Conservation (phyloP, 1,139 yeast species). For the Zygoascus hellenicus region DNA sequence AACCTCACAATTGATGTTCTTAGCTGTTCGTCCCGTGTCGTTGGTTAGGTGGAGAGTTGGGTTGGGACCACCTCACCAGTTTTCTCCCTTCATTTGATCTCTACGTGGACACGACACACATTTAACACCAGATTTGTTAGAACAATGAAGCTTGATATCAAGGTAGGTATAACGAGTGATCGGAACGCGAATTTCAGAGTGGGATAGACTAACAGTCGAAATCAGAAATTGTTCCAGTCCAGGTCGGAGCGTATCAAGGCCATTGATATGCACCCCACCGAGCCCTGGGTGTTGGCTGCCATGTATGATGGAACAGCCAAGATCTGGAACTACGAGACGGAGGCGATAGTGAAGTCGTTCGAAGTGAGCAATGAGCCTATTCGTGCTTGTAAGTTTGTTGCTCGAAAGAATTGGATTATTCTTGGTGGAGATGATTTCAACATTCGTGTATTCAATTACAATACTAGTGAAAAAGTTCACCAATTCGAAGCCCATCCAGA, state of each 20-base stretch:
- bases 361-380: constrained; percentile 95
- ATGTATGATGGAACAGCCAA: constrained; percentile 73
- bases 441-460: constrained; percentile 86
- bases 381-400: constrained; percentile 90
- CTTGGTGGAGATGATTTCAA: constrained; percentile 96
- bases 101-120: constrained; percentile 2
- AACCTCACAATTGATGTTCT: no score
- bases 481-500: constrained; percentile 99
- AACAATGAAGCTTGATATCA: constrained; percentile 10
- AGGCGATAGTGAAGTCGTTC: constrained; percentile 56
- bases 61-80: no score
- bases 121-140: not conserved
- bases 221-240: constrained; percentile 66
- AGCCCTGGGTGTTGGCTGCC: constrained; percentile 90
- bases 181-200: not conserved
- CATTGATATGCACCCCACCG: constrained; percentile 94
- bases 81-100: no score
- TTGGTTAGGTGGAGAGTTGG: no score
- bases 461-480: constrained; percentile 87
- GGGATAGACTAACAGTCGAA: not conserved
- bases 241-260: constrained; percentile 97
- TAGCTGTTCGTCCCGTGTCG: no score
- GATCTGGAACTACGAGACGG: constrained; percentile 89
- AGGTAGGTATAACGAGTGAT: constrained; percentile 1
- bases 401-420: constrained; percentile 95